These are phyloP conservation scores for Carallia pectinifolia DNA, from an alignment of 345 rosid genomes.

Conservation along the genomic window DNA sequence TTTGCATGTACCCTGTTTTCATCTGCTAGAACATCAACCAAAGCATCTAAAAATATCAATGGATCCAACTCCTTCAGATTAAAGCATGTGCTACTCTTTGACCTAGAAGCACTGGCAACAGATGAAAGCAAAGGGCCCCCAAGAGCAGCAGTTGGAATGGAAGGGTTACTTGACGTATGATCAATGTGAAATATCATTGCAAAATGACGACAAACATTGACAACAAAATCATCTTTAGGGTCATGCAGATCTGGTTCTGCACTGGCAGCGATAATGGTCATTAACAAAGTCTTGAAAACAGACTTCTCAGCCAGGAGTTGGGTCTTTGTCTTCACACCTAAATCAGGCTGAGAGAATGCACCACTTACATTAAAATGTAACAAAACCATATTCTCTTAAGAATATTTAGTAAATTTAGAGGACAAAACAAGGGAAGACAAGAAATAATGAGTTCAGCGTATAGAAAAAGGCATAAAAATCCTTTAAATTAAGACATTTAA, in stretches of 20 bases:
- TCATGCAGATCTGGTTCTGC: constrained; percentile 77
- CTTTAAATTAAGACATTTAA: background rate
- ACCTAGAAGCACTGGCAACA: constrained; percentile 47
- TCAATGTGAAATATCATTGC: constrained; percentile 84
- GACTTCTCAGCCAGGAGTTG: constrained; percentile 99
- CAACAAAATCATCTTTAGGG: constrained; percentile 75
- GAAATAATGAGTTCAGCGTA: too few species aligned
- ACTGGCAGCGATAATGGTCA: constrained; percentile 82
- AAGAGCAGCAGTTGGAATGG: constrained; percentile 41
- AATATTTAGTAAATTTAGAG: too few species aligned
- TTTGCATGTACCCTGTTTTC: constrained; percentile 87
- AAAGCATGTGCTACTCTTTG: constrained; percentile 53
- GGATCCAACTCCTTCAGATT: constrained; percentile 92
- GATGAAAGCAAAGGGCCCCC: constrained; percentile 59
- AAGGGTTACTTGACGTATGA: constrained; percentile 51
- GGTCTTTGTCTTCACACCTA: constrained; percentile 98
- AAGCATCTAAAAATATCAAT: constrained; percentile 80
- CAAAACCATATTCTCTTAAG: background rate
- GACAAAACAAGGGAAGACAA: too few species aligned
- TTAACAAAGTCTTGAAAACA: constrained; percentile 84
- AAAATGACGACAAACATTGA: constrained; percentile 86
- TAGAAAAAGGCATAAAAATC: too few species aligned
- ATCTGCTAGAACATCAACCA: constrained; percentile 93
- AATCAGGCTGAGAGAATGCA: constrained; percentile 66
- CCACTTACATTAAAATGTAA: background rate